Conservation (phyloP, 2,329 filamentous ascomycete species). For the Exophiala mesophila region DNA sequence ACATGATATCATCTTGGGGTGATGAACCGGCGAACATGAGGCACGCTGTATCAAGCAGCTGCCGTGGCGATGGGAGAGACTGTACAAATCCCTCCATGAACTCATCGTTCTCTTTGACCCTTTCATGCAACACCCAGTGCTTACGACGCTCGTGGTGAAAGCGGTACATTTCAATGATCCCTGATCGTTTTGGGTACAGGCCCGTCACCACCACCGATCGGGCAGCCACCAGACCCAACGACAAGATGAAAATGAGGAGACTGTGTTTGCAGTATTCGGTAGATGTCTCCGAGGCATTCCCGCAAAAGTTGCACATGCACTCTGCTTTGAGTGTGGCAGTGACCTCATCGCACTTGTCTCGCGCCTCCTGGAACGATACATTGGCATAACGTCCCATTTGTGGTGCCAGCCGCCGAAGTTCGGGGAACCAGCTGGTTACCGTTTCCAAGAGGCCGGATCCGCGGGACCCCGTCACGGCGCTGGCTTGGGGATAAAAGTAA, state of each 20-base stretch:
- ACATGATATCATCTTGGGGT: background rate
- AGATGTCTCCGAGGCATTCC: conserved; percentile 5
- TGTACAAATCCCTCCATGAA: conserved; percentile 2
- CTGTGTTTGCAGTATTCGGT: conserved; percentile 9
- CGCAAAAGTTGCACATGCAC: conserved; percentile 9
- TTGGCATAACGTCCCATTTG: conserved; percentile 7
- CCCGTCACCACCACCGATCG: conserved; percentile 8
- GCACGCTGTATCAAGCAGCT: conserved; percentile 4
- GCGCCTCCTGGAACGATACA: conserved; percentile 7
- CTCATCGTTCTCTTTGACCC: conserved; percentile 1
- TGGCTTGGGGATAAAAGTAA: conserved; percentile 10
- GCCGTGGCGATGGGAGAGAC: conserved; percentile 2
- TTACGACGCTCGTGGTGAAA: conserved; percentile 2
- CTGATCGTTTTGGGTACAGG: conserved; percentile 6
- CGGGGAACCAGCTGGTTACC: conserved; percentile 8
- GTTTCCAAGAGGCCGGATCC: conserved; percentile 10
- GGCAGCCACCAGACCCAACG: conserved; percentile 3
- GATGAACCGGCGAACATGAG: conserved; percentile 3
- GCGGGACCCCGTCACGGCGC: conserved; percentile 2
- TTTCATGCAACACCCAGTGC: background rate
- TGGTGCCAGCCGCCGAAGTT: conserved; percentile 7
- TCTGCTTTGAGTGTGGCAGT: conserved; percentile 1
- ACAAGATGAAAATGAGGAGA: conserved; percentile 4
- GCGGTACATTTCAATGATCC: conserved; percentile 4
- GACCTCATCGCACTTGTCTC: conserved; percentile 8